Percentiles rank a stretch among this genome's conserved stretches.
These are phyloP conservation scores for Serendipita sp. DNA, from an alignment of 768 basidiomycete species.

Conservation along the genomic window DNA sequence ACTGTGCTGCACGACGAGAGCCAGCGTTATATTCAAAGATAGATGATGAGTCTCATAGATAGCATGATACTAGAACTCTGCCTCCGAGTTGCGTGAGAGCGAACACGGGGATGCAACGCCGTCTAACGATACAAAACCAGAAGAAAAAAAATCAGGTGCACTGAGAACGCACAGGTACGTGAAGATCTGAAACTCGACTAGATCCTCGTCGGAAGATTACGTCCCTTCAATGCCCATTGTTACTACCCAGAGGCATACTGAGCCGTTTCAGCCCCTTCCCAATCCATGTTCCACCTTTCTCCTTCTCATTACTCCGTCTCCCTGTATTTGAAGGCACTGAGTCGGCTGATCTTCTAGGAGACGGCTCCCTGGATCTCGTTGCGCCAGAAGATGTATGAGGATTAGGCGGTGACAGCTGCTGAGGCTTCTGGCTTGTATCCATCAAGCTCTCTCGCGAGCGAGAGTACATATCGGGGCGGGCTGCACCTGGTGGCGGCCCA, in stretches of 20 bases:
- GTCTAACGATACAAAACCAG: too few species aligned
- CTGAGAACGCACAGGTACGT: too few species aligned
- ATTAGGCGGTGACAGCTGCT: background rate
- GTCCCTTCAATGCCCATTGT: too few species aligned
- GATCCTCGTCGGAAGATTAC: too few species aligned
- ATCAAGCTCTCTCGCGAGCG: background rate
- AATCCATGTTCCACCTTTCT: slow-evolving; percentile 1
- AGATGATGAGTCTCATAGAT: too few species aligned
- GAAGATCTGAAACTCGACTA: too few species aligned
- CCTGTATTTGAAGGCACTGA: background rate
- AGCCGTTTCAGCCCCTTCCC: background rate
- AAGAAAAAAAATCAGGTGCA: too few species aligned
- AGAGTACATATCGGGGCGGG: background rate
- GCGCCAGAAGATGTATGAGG: background rate
- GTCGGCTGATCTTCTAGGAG: slow-evolving; percentile 1
- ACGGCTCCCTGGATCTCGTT: background rate
- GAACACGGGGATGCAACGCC: too few species aligned
- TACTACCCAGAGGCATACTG: background rate
- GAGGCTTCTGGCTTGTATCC: background rate
- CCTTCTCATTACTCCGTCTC: background rate
- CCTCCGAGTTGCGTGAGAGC: too few species aligned
- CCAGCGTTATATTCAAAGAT: too few species aligned
- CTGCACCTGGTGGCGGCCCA: background rate
- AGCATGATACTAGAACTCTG: too few species aligned
- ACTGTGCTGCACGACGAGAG: too few species aligned